phyloP scores from a whole-genome alignment of 2,329 filamentous ascomycete genomes.

The Neonectria neomacrospora region DNA sequence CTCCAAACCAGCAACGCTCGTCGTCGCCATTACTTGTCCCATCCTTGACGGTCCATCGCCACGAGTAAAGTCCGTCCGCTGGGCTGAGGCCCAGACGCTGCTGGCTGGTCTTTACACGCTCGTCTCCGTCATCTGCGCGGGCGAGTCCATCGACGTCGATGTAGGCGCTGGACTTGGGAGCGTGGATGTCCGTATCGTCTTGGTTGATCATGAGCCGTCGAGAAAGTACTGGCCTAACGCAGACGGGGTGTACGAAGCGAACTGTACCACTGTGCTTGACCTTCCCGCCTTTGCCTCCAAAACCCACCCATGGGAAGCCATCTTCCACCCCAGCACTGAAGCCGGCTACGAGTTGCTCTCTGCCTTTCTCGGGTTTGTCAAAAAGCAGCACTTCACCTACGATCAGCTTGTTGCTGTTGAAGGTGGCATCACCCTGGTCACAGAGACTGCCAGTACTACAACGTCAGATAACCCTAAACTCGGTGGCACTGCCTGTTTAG shows the following conservation, averaged over 20 bases:
- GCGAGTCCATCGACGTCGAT: constrained; percentile 69
- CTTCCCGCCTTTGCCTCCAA: constrained; percentile 63
- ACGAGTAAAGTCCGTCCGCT: constrained; percentile 61
- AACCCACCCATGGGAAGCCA: constrained; percentile 69
- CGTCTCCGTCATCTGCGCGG: constrained; percentile 76
- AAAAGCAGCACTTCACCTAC: constrained; percentile 60
- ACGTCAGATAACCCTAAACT: constrained; percentile 16
- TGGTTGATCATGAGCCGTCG: constrained; percentile 70
- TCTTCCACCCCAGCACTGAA: constrained; percentile 76
- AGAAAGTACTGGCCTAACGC: constrained; percentile 48
- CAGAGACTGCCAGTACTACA: neutral
- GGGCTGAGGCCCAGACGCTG: constrained; percentile 76
- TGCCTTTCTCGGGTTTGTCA: constrained; percentile 59
- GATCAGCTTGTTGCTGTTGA: constrained; percentile 63
- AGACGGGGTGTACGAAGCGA: constrained; percentile 53
- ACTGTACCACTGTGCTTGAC: constrained; percentile 60
- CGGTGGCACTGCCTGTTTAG: constrained; percentile 72
- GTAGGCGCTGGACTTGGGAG: constrained; percentile 67
- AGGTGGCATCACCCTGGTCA: constrained; percentile 61
- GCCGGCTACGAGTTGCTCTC: constrained; percentile 68
- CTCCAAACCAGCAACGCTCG: constrained; percentile 51
- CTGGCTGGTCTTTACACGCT: constrained; percentile 83
- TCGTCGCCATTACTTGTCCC: constrained; percentile 71
- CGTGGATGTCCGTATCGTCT: constrained; percentile 79
- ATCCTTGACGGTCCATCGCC: constrained; percentile 65